Conservation (phyloP, 306 rosid species). For the Cucumis sativus region Cucumber_9930_V3 NC_026658.2:16698001-16698500, state of each 20-base stretch:
- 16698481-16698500: constrained; percentile 59
- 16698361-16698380: constrained; percentile 98
- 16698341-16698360: constrained; percentile 97
- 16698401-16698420: constrained; percentile 83
- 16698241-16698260: constrained; percentile 8
- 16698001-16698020: background rate
- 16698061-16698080: constrained; percentile 85
- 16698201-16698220: constrained; percentile 84
- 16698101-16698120: constrained; percentile 79
- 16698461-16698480: constrained; percentile 54
- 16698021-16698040: constrained; percentile 79
- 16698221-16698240: constrained; percentile 81
- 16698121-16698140: constrained; percentile 83
- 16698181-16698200: constrained; percentile 62
- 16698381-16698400: constrained; percentile 84
- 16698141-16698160: constrained; percentile 78
- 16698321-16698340: background rate
- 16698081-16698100: constrained; percentile 59
- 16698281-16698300: background rate
- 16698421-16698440: constrained; percentile 98
- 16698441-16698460: constrained; percentile 82
- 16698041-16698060: constrained; percentile 84
- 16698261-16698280: background rate
- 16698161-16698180: constrained; percentile 78
- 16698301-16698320: background rate